A percentile compares a stretch with the other conserved stretches of the same genome.
These are phyloP conservation scores for Stygiomarasmius scandens DNA, from an alignment of 1,284 basidiomycete genomes.

Conservation along the genomic window DNA sequence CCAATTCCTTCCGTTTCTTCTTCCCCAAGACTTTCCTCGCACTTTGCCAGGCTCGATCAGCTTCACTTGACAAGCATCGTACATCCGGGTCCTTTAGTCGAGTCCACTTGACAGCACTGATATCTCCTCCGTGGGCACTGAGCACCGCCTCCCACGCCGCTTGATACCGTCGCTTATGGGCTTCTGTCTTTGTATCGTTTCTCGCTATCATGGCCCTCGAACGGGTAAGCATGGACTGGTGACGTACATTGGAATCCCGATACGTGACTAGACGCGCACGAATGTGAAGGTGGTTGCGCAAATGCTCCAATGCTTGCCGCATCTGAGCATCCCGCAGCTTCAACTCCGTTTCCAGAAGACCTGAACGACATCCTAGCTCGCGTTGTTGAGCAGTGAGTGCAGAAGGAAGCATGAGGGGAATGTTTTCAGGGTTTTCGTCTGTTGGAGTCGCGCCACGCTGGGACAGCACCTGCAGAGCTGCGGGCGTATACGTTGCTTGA, in stretches of 20 bases:
- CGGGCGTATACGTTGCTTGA: slow-evolving; percentile 2
- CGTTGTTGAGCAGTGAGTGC: background rate
- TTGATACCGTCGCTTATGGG: background rate
- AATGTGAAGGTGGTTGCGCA: slow-evolving; percentile 8
- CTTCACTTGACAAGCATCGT: background rate
- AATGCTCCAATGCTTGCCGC: background rate
- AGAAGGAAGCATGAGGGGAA: slow-evolving; percentile 9
- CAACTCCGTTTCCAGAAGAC: background rate
- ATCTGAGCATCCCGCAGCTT: slow-evolving; percentile 9
- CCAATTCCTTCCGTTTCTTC: background rate
- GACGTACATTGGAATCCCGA: slow-evolving; percentile 3
- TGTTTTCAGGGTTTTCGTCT: background rate
- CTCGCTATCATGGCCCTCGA: background rate
- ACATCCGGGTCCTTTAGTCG: background rate
- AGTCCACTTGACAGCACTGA: background rate
- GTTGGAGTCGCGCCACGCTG: background rate
- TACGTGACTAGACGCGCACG: slow-evolving; percentile 7
- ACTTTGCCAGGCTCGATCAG: background rate
- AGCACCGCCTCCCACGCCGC: background rate
- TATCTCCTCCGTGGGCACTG: background rate
- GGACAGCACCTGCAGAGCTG: background rate
- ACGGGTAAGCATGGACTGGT: background rate
- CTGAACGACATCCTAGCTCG: background rate
- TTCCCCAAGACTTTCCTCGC: background rate
- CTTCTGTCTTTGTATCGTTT: slow-evolving; percentile 4